Evolutionary conservation across 495 filamentous ascomycete species (phyloP), one percentile per base, ranked within the genome.

Genomic region (Aspergillus heteromorphus): DNA sequence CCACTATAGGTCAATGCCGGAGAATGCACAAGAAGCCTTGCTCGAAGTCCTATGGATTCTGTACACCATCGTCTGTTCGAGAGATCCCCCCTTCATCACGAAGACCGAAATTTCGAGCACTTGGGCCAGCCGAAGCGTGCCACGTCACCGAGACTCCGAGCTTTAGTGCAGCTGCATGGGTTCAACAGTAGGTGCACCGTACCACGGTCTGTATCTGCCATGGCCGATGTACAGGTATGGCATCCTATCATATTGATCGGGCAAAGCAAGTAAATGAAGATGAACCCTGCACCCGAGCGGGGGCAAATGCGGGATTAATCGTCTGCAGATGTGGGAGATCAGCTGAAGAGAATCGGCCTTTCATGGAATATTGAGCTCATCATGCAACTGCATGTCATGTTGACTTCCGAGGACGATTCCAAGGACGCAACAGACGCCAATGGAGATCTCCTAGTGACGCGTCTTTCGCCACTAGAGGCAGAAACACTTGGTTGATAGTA

Each of bases 131-230:
- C 65, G 63, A 56, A 65, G 64, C 50, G 48, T 67, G 74, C 74
- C 74, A 77, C 74, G 74, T 77, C 74, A 77, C 71, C 60, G 54
- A 75, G 67, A 68, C 65, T 68, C 66, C 60, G 68, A 70, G 67
- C 65, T 73, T 60, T 73, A 67, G 68, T 71, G 70, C 70, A 74
- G 67, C 62, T 74, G 73, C 73, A 75, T 73, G 61, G 66, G 67
- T 71, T 69, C 58, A 66, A 66, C 57, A 63, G 64, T 59, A 70
- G 68, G 65, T 68, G 67, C 67, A 67, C 67, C 53, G 67, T 72
- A 67, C 67, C 65, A 77, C 65, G 61, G 64, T 66, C 66, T 67
- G 64, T 70, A 65, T 73, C 68, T 64, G 59, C 61, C 63, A 69
- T 64, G 71, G 60, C 54, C 50, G 62, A 65, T 62, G 66, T 63